Evolutionary conservation across 2,329 filamentous ascomycete genomes (phyloP), one percentile per base, ranked within the genome.

Genomic region (Fusarium pseudograminearum): DNA sequence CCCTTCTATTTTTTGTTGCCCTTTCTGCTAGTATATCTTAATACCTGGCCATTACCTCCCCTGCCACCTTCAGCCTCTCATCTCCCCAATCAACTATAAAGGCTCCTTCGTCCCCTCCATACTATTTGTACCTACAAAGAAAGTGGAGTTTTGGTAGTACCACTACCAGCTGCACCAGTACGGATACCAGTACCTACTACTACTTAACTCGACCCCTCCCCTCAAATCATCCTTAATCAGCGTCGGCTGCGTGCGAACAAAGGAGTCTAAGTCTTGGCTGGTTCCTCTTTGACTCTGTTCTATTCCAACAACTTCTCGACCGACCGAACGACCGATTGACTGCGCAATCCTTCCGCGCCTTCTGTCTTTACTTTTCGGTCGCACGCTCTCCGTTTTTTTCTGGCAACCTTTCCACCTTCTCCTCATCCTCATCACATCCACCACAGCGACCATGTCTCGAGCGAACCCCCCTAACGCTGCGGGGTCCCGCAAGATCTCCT

Each of bases 401-500:
- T 26, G 16, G 28, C 41, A 47, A 30, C 26, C 24, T 47, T 52
- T 42, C 42, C 46, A 61, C 34, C 45, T 52, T 54, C 46, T 52
- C n/a, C 48, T 50, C 22, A 24, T n/a, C 22, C 16, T 22, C 47
- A 12, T 50, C 47, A 50, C 47, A 50, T 50, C 33, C 50, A 44
- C 48, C 50, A 46, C 48, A 52, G 31, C 55, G 46, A 65, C 40
- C 67, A 74, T 89, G 87, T 89, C 87, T 77, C 87, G 86, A 76
- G 77, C 86, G 62, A 82, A 84, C 76, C 80, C 85, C 71, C 87
- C 84, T 76, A 89, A 85, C 80, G 82, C 86, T 61, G 82, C 86
- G 76, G 87, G 87, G 75, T 91, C 90, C 75, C 89, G 96, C 80
- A 99, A 98, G 88, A 99, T 99, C 80, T 98, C 94, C 59, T 99